These are phyloP conservation scores for Primulina eburnea DNA, from an alignment of 257 asterid species.

Conservation along the genomic window DNA sequence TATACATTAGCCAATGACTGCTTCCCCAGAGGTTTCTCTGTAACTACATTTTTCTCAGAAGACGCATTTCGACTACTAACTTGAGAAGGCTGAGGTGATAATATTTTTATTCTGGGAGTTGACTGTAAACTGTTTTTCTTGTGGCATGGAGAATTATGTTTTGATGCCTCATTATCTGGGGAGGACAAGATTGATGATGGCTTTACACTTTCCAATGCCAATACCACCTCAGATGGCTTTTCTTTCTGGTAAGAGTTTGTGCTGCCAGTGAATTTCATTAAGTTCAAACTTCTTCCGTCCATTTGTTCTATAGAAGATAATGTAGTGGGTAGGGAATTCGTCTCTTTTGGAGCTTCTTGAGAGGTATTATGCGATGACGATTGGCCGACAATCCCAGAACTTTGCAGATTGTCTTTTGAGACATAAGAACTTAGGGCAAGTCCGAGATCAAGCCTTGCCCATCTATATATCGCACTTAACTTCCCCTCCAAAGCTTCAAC, in stretches of 20 bases:
- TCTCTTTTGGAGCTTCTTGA: conserved; percentile 43
- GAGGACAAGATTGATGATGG: conserved; percentile 28
- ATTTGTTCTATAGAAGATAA: conserved; percentile 40
- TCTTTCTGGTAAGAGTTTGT: conserved; percentile 34
- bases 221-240: conserved; percentile 47
- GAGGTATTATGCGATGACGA: conserved; percentile 32
- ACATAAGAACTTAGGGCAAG: conserved; percentile 81
- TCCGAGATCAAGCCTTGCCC: conserved; percentile 97
- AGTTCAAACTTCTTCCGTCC: conserved; percentile 28
- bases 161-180: conserved; percentile 37
- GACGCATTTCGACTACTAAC: conserved; percentile 23
- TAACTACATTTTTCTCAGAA: conserved; percentile 25
- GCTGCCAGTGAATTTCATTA: conserved; percentile 27
- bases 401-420: conserved; percentile 55
- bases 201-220: conserved; percentile 50
- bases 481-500: conserved; percentile 98
- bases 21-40: conserved; percentile 37
- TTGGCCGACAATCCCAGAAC: conserved; percentile 41
- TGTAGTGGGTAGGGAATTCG: conserved; percentile 25
- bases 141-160: conserved; percentile 27
- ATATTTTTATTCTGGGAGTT: conserved; percentile 31
- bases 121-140: conserved; percentile 31
- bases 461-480: conserved; percentile 87
- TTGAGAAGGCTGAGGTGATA: conserved; percentile 28
- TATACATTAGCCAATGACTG: conserved; percentile 33